Evolutionary conservation across 208 protist genomes (phyloP), one percentile per base, ranked within the genome.

Genomic region (Strigomonas culicis): DNA sequence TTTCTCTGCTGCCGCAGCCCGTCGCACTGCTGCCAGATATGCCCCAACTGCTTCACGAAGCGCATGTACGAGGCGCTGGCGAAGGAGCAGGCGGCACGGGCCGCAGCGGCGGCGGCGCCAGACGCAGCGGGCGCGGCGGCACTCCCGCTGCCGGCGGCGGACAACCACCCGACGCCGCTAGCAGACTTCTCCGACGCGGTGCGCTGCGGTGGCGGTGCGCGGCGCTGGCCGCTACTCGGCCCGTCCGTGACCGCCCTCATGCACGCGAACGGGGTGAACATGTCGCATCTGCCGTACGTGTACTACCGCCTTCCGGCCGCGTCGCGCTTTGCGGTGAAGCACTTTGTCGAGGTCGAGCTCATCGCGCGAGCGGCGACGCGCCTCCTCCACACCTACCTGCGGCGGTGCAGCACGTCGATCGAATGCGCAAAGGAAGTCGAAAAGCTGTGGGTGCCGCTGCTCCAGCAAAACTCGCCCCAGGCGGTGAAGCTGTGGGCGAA

Each of bases 201-300:
- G 11, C 72, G 68, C n/a, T 94, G 88, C 57, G 74, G 68, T 19
- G 67, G 57, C 1, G 28, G 22, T 39, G 30, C 31, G 11, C 8
- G 31, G 11, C 31, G 41, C 11, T 46, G 55, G 19, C 55, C 55
- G 13, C 17, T 84, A 8, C 44, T 93, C 49, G 60, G 83, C 63
- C 90, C 90, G 0, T 74, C 70, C 17, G 30, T 93, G 15, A 75
- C 71, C 19, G 39, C 63, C 0, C 52, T 93, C 8, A 65, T 90
- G 60, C 90, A 96, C 59, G 80, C 79, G 0, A 77, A 87, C 61
- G 84, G 90, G 8, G 55, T 96, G 1, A 90, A 90, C 47, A 27
- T 96, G 63, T 75, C 78, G 4, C 82, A 83, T 47, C 60, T 96
- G 27, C 77, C 83, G 4, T 96, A 82, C 75, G 90, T 96, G 13